Percentiles rank a stretch among this genome's conserved stretches.
These are phyloP conservation scores for Komagataella mondaviorum DNA, from an alignment of 805 yeast genomes.

Conservation along the genomic window DNA sequence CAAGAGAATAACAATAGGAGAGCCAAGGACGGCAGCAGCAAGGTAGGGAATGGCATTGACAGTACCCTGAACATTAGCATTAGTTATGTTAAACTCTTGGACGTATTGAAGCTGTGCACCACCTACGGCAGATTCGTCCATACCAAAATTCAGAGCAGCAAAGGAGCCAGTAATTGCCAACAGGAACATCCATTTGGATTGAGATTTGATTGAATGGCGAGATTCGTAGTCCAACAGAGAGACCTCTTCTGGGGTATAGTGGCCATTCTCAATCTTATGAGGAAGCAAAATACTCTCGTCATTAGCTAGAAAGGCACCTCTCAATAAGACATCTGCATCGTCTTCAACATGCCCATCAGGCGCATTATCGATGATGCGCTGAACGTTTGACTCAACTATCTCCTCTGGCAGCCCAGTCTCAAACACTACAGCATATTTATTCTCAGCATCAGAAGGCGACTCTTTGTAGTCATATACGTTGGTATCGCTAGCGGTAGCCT, in stretches of 20 bases:
- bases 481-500: not conserved
- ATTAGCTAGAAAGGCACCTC: not conserved
- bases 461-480: not conserved
- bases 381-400: not conserved
- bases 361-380: not conserved
- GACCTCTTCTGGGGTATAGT: not conserved
- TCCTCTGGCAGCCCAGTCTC: not conserved
- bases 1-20: constrained; percentile 51
- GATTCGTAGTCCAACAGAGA: not conserved
- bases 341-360: not conserved
- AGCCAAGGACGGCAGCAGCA: constrained; percentile 43
- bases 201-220: not conserved
- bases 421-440: not conserved
- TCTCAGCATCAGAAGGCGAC: not conserved
- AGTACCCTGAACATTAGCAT: constrained; percentile 38
- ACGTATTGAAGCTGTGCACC: constrained; percentile 62
- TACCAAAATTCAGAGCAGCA: constrained; percentile 73
- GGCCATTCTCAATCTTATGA: not conserved
- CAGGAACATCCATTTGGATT: constrained; percentile 29
- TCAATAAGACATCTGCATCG: not conserved
- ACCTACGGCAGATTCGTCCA: constrained; percentile 65
- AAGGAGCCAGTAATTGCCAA: constrained; percentile 56
- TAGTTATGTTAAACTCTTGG: constrained; percentile 32
- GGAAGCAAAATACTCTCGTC: not conserved
- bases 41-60: constrained; percentile 61